Evolutionary conservation across 306 rosid species (phyloP).

Genomic region (Vicia villosa): DNA sequence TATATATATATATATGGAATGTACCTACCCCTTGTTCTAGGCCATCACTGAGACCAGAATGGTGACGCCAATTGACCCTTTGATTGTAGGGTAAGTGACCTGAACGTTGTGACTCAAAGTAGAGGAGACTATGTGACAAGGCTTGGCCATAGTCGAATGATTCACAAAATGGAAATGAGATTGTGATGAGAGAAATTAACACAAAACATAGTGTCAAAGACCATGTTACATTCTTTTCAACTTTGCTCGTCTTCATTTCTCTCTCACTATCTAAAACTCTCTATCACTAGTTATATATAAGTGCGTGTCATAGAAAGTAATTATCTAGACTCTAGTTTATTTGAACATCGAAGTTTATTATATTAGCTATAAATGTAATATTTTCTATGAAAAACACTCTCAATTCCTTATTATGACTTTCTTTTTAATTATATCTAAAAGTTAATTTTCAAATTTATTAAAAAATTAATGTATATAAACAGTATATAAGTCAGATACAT

Average conservation of each 20-base stretch:
- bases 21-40: slow-evolving; percentile 82
- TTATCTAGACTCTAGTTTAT: too few relatives aligned
- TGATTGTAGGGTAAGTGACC: slow-evolving; percentile 83
- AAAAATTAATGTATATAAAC: too few relatives aligned
- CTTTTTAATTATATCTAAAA: too few relatives aligned
- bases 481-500: too few relatives aligned
- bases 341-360: too few relatives aligned
- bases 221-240: slow-evolving; percentile 16
- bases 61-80: slow-evolving; percentile 79
- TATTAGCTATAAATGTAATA: too few relatives aligned
- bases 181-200: slow-evolving; percentile 42
- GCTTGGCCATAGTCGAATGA: slow-evolving; percentile 64
- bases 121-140: slow-evolving; percentile 72
- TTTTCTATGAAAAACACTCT: too few relatives aligned
- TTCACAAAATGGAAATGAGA: slow-evolving; percentile 38
- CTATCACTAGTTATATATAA: not conserved
- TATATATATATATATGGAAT: not conserved
- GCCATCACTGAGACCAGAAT: slow-evolving; percentile 82
- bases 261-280: not conserved
- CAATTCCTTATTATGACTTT: too few relatives aligned
- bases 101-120: slow-evolving; percentile 87
- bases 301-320: not conserved
- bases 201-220: slow-evolving; percentile 36
- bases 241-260: slow-evolving; percentile 42
- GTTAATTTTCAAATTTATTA: too few relatives aligned